Evolutionary conservation across 2,329 filamentous ascomycete genomes (phyloP).

Genomic region (Colletotrichum brevisporum): DNA sequence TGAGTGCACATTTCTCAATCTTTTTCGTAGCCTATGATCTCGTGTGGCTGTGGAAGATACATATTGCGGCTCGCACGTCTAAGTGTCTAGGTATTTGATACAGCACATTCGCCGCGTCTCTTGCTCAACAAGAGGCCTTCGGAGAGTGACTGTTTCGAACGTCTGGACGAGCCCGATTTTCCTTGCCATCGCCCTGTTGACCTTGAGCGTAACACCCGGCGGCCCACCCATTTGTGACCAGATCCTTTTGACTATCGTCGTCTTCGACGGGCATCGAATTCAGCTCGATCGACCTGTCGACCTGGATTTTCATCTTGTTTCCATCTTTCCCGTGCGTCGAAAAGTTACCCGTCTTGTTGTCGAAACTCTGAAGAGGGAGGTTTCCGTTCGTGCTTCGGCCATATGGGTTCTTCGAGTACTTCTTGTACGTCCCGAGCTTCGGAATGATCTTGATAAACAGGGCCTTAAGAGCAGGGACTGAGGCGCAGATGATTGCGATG

Average conservation of each 20-base stretch:
- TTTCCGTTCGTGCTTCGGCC: constrained; percentile 3
- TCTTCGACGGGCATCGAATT: neutral
- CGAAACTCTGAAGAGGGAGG: constrained; percentile 6
- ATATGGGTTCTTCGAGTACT: constrained; percentile 15
- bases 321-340: neutral
- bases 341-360: constrained; percentile 1
- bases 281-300: constrained; percentile 7
- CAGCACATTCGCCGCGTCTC: neutral
- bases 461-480: constrained; percentile 51
- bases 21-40: too few relatives aligned
- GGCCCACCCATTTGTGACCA: constrained; percentile 4
- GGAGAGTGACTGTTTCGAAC: neutral
- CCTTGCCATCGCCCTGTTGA: neutral
- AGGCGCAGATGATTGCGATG: constrained; percentile 52
- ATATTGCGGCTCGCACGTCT: too few relatives aligned
- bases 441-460: constrained; percentile 47
- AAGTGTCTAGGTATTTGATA: too few relatives aligned
- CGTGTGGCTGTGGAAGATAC: too few relatives aligned
- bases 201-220: neutral
- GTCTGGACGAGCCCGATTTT: neutral
- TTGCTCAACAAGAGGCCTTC: neutral
- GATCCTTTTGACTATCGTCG: constrained; percentile 1
- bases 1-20: too few relatives aligned
- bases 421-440: constrained; percentile 10
- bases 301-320: neutral